Base-by-base conservation (phyloP, 371 early-diverging fungal species). In the Blakeslea trispora region DNA sequence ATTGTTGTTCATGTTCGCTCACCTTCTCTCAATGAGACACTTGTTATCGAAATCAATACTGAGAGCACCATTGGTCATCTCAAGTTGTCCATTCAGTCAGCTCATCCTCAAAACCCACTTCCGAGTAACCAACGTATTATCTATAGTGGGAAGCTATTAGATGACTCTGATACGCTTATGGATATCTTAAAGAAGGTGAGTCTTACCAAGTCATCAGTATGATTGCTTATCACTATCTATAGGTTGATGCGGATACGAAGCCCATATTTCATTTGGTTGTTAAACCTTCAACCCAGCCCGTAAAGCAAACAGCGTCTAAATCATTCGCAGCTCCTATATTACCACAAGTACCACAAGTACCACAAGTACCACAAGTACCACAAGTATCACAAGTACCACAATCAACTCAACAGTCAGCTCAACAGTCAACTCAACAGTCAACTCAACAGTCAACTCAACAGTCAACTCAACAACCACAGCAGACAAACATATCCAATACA, bases 191-290 rank as follows among this genome's bases (percentile, higher is more conserved):
- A 61, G 57, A 73, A 69, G 60, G 76, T 72, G 57, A 45, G 41
- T 41, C 8, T 13, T 17, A 22, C 2, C 7, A 42, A 40, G 5
- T 15, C 13, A n/a, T 19, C 10, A 10, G 11, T 23, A 34, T 39
- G n/a, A 42, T 11, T n/a, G 31, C 10, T 44, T 10, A 42, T 19
- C 34, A 19, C 11, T 48, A 18, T 39, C 18, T 19, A 2, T 51
- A 58, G 58, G 47, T 34, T 42, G 52, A 62, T 5, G 48, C 42
- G n/a, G 53, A 57, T 21, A 43, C 47, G 3, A 22, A 23, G 10
- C 74, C 74, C 17, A 76, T 66, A 3, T 71, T 79, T 39, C 79
- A 79, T 54, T 62, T 79, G 23, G 79, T 79, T 2, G 74, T 76
- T 23, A 79, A 79, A 47, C 74, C 76, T 45, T 66, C 71, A 0